phyloP scores from a whole-genome alignment of 768 basidiomycete genomes.

The Tephrocybe sp. region DNA sequence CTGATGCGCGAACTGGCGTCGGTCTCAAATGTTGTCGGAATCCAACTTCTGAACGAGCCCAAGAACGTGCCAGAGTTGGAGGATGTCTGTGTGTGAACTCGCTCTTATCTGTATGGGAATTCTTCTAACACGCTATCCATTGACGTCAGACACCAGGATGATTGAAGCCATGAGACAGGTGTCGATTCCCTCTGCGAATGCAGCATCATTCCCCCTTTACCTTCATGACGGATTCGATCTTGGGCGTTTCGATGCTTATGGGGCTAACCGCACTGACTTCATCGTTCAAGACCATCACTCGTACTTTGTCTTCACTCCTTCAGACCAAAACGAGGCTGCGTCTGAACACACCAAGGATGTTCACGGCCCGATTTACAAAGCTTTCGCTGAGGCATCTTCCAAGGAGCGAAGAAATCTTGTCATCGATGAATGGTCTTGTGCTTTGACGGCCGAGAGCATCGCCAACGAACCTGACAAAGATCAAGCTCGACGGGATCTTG shows the following conservation, averaged over 20 bases:
- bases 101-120: not conserved
- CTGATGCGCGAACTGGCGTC: conserved; percentile 41
- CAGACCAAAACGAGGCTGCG: conserved; percentile 50
- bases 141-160: conserved; percentile 46
- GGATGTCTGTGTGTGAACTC: conserved; percentile 40
- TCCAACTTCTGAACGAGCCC: conserved; percentile 64
- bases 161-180: conserved; percentile 46
- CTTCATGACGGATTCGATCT: conserved; percentile 70
- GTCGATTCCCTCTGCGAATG: conserved; percentile 30
- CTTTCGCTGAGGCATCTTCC: conserved; percentile 23
- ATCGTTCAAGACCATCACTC: conserved; percentile 76
- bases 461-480: conserved; percentile 43
- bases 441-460: conserved; percentile 63
- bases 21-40: conserved; percentile 57
- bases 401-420: conserved; percentile 50
- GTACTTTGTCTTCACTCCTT: conserved; percentile 64
- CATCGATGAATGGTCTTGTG: conserved; percentile 86
- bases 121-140: conserved; percentile 7
- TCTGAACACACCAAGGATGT: conserved; percentile 57
- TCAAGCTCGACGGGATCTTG: conserved; percentile 49
- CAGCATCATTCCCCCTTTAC: conserved; percentile 55
- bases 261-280: conserved; percentile 55
- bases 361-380: conserved; percentile 36
- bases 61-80: conserved; percentile 45
- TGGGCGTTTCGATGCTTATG: conserved; percentile 46